Evolutionary conservation across 345 rosid species (phyloP), one percentile per base, ranked within the genome.

Genomic region (Diplotaxis tenuifolia): DNA sequence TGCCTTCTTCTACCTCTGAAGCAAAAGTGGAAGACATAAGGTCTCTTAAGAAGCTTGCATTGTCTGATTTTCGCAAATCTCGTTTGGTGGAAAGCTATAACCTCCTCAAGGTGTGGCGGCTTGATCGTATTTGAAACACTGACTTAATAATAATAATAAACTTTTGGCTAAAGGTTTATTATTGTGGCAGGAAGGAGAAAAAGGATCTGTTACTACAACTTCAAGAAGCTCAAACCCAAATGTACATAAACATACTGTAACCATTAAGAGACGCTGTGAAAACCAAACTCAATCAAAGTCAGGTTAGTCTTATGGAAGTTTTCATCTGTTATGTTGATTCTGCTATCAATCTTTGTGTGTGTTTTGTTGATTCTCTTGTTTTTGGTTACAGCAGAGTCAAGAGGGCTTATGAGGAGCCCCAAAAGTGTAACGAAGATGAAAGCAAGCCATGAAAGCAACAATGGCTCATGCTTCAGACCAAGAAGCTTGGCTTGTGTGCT

Each of bases 401-500:
- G 76, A 79, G 80, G 69, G 42, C 54, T 68, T 20, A 84, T 80
- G 83, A 91, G 83, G 82, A 83, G 89, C 75, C 96, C 97, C 32
- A 91, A 86, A 81, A 84, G 86, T 82, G 74, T 79, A 65, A 62
- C 63, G 56, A 65, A 55, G 42, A 63, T 82, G 84, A 88, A 89
- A 75, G 74, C 80, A 59, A 74, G 73, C 63, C 77, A 67, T 63
- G 92, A 83, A 56, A 85, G 65, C 84, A 89, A 67, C 70, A 91
- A 88, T 50, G 83, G 83, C 27, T 75, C 90, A 68, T 85, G 89
- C 84, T 89, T 86, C 68, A 91, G 84, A 67, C 95, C 90, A 34
- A 86, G 86, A 82, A 87, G 82, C 79, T 79, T 89, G 45, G 84
- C 87, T 38, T 85, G 90, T 16, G 73, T 87, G 82, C 92, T 96